Evolutionary conservation across 352 stramenopile genomes (phyloP).

Genomic region (Pythium myriotylum): DNA sequence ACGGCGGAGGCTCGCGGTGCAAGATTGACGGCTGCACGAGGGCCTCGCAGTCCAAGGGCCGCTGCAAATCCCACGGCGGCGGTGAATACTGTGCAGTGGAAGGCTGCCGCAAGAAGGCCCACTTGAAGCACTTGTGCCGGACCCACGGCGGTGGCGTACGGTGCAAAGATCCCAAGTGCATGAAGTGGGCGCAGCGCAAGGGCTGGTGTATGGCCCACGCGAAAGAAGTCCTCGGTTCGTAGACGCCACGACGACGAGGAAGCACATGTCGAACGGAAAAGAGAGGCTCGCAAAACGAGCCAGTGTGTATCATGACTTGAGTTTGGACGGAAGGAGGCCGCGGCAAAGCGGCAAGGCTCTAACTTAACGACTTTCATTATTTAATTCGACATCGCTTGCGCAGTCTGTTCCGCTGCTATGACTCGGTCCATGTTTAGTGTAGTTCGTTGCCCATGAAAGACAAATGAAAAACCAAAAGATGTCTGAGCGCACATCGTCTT

Average conservation of each 20-base stretch:
- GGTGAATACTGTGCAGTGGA: conserved; percentile 82
- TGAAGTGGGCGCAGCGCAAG: conserved; percentile 87
- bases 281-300: background rate
- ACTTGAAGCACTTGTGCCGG: conserved; percentile 83
- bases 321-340: conserved; percentile 1
- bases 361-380: conserved; percentile 22
- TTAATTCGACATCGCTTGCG: conserved; percentile 10
- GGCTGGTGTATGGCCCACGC: conserved; percentile 90
- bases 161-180: conserved; percentile 79
- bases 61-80: conserved; percentile 86
- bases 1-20: conserved; percentile 81
- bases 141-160: conserved; percentile 86
- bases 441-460: too few relatives aligned
- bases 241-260: background rate
- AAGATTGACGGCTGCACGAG: conserved; percentile 78
- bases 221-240: conserved; percentile 70
- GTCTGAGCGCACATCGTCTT: too few relatives aligned
- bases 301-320: conserved; percentile 1
- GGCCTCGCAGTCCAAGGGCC: conserved; percentile 81
- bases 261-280: background rate
- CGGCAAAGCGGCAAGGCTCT: background rate
- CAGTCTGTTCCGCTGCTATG: too few relatives aligned
- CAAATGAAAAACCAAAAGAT: too few relatives aligned
- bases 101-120: conserved; percentile 85
- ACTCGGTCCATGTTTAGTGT: too few relatives aligned